Evolutionary conservation across 495 filamentous ascomycete species (phyloP).

Genomic region (Lepidopterella palustris): DNA sequence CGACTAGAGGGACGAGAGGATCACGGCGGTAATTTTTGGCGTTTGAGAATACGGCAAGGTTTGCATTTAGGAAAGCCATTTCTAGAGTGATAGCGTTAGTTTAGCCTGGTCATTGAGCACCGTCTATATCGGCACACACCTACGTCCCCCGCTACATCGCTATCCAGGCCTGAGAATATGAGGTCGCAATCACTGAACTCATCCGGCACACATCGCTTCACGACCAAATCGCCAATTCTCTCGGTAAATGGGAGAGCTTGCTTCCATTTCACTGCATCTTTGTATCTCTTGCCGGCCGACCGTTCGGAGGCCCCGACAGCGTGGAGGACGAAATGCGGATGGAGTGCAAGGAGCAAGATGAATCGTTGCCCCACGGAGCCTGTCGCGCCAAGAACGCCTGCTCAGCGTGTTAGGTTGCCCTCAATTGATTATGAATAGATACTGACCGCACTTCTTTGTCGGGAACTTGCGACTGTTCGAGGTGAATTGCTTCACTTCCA

Average conservation of each 20-base stretch:
- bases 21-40: conserved; percentile 43
- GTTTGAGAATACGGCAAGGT: conserved; percentile 41
- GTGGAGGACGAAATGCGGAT: conserved; percentile 40
- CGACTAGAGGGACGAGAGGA: conserved; percentile 41
- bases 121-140: conserved; percentile 22
- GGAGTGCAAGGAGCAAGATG: conserved; percentile 40
- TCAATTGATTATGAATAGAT: neutral
- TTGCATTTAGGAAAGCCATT: conserved; percentile 39
- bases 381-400: conserved; percentile 42
- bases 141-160: conserved; percentile 41
- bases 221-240: conserved; percentile 37
- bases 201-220: conserved; percentile 36
- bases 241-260: conserved; percentile 39
- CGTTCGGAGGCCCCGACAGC: conserved; percentile 39
- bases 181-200: conserved; percentile 40
- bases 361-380: conserved; percentile 43
- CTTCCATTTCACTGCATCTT: conserved; percentile 42
- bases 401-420: neutral
- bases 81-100: conserved; percentile 26
- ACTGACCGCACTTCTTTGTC: conserved; percentile 39
- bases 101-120: neutral
- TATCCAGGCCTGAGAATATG: conserved; percentile 41
- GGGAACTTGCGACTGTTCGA: conserved; percentile 32
- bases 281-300: conserved; percentile 42
- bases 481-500: conserved; percentile 37